Percentiles rank a stretch among this genome's conserved stretches.
phyloP scores from a whole-genome alignment of 1,139 yeast species.

The Sugiyamaella sp. region DNA sequence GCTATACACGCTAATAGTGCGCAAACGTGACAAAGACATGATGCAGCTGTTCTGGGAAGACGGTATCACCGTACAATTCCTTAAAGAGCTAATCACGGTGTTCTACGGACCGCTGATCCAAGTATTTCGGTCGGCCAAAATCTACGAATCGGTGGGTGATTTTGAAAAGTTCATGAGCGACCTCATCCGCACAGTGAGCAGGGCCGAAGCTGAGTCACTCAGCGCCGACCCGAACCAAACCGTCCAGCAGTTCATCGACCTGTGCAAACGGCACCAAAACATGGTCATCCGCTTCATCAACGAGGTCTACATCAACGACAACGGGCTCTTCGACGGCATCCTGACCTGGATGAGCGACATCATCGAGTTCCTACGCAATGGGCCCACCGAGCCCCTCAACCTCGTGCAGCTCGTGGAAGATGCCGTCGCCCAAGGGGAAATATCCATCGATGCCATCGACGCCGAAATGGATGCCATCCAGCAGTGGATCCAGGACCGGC shows the following conservation, averaged over 20 bases:
- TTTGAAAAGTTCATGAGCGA: slow-evolving; percentile 76
- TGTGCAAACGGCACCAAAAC: slow-evolving; percentile 71
- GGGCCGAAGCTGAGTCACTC: slow-evolving; percentile 51
- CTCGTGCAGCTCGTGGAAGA: slow-evolving; percentile 37
- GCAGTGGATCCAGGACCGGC: slow-evolving; percentile 48
- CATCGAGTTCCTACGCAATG: slow-evolving; percentile 61
- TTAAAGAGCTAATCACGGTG: slow-evolving; percentile 72
- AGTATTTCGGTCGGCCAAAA: slow-evolving; percentile 73
- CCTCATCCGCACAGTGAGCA: slow-evolving; percentile 55
- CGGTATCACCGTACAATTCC: slow-evolving; percentile 69
- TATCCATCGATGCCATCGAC: slow-evolving; percentile 49
- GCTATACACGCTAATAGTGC: slow-evolving; percentile 62
- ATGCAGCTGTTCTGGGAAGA: slow-evolving; percentile 83
- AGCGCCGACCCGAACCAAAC: slow-evolving; percentile 55
- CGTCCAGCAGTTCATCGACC: slow-evolving; percentile 64
- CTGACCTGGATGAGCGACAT: slow-evolving; percentile 71
- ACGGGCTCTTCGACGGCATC: slow-evolving; percentile 70
- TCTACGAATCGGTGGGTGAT: slow-evolving; percentile 74
- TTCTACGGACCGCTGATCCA: slow-evolving; percentile 84
- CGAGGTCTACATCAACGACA: slow-evolving; percentile 72
- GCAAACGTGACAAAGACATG: slow-evolving; percentile 74
- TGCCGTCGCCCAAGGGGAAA: slow-evolving; percentile 44
- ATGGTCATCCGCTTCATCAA: slow-evolving; percentile 75
- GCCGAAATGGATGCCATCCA: slow-evolving; percentile 52
- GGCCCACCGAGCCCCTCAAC: slow-evolving; percentile 45